Evolutionary conservation across 75 land plant genomes (phyloP).

Genomic region (Selaginella moellendorffii): DNA sequence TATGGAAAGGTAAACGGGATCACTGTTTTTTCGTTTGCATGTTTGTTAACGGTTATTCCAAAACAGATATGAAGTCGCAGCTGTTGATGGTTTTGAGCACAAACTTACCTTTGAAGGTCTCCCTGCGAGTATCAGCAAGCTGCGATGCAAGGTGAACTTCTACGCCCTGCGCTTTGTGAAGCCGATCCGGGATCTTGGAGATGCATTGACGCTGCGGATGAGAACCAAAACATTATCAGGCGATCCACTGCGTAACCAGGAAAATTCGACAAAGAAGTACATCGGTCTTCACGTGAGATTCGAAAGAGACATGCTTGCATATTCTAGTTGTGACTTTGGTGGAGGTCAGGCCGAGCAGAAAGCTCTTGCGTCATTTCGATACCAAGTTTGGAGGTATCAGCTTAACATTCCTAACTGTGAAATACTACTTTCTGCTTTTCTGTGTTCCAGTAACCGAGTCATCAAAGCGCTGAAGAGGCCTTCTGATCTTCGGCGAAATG

Average conservation of each 20-base stretch:
- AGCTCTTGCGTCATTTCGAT: conserved; percentile 25
- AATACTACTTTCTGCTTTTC: not conserved
- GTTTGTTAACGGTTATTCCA: not conserved
- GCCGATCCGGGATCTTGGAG: conserved; percentile 20
- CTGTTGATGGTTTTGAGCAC: conserved; percentile 24
- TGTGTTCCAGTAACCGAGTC: conserved; percentile 15
- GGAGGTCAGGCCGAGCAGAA: conserved; percentile 26
- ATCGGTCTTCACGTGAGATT: conserved; percentile 28
- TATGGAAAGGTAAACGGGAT: conserved; percentile 22
- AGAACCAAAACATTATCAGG: conserved; percentile 8
- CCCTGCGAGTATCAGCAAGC: conserved; percentile 17
- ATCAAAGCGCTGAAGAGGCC: conserved; percentile 16
- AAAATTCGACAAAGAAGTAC: conserved; percentile 11
- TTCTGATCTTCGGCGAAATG: conserved; percentile 17
- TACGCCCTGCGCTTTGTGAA: conserved; percentile 18
- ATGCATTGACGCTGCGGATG: conserved; percentile 14
- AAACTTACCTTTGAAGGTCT: conserved; percentile 25
- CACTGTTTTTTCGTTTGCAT: not conserved
- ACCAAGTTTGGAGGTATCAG: conserved; percentile 18
- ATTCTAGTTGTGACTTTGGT: conserved; percentile 27
- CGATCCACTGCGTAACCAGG: not conserved
- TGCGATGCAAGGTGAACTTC: conserved; percentile 24
- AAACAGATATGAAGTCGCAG: conserved; percentile 14
- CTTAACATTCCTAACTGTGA: not conserved
- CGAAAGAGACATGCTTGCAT: conserved; percentile 31